These are phyloP conservation scores for Rosa chinensis DNA, from an alignment of 306 rosid species.

Conservation along the genomic window DNA sequence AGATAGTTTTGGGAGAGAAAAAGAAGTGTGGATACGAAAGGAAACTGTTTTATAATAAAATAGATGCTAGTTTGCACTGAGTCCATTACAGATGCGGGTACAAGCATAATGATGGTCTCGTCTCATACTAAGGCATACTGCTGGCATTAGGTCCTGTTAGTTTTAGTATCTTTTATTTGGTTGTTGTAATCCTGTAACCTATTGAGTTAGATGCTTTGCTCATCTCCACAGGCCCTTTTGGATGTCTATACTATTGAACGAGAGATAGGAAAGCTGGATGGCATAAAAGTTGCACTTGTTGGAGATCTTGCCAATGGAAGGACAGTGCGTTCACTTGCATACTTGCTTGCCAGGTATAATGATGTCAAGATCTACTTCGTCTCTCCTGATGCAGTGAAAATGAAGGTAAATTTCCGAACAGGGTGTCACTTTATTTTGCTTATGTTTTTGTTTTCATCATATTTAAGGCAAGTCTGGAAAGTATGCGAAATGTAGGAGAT, in stretches of 20 bases:
- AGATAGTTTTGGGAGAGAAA: background rate
- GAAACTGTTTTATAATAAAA: background rate
- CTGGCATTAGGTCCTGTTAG: background rate
- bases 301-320: conserved; percentile 96
- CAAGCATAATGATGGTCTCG: background rate
- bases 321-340: conserved; percentile 89
- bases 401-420: conserved; percentile 57
- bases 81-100: background rate
- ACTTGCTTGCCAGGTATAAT: conserved; percentile 73
- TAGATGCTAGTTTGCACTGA: background rate
- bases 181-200: background rate
- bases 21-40: background rate
- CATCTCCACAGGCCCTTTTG: conserved; percentile 63
- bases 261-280: conserved; percentile 80
- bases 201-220: background rate
- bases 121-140: conserved; percentile 1
- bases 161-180: conserved; percentile 3
- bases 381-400: conserved; percentile 80
- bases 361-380: conserved; percentile 78
- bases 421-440: background rate
- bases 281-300: conserved; percentile 79
- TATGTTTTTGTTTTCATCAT: background rate
- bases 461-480: background rate
- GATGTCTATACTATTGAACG: conserved; percentile 83
- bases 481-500: too few relatives aligned